Evolutionary conservation across 1,284 basidiomycete genomes (phyloP), one percentile per base, ranked within the genome.

Genomic region (Psilocybe mexicana): DNA sequence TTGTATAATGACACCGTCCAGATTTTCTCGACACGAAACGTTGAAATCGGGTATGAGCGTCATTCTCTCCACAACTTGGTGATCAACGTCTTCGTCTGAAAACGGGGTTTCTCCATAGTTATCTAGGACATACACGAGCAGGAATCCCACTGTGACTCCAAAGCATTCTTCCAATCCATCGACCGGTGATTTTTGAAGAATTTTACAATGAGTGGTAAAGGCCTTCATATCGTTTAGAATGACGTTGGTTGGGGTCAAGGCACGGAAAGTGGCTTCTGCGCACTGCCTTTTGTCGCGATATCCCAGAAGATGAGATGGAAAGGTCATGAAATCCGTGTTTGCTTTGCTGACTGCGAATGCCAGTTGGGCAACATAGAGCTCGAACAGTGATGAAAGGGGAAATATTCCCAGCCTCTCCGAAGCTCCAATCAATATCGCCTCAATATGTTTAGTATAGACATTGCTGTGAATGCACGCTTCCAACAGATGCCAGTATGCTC

Each of bases 401-500:
- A 72, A 59, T 46, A 98, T 75, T 8, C 94, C 94, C 57, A 98
- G 79, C 7, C 87, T 80, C 28, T 75, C 67, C 0, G 92, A 82
- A 10, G 90, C 85, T 2, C 83, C 84, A 7, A 69, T 67, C 14
- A 98, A 76, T 23, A 92, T 79, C 1, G 79, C 75, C 63, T 87
- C 82, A 40, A 94, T 83, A 64, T 93, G 88, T 5, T 66, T 67
- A 6, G 80, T 75, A 67, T 87, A 91, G 18, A 66, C 64, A 11
- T 75, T 65, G 10, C 73, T 74, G 63, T 75, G 73, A 43, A 81
- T 77, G 62, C 76, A 85, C 49, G 85, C 82, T 69, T 95, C 93
- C 57, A 98, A 77, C 38, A 98, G 71, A 71, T 96, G 88, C 83
- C 90, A 95, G 67, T 96, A 93, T 1, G 94, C 84, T 0, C 87